These are phyloP conservation scores for Phytophthora hybrid DNA, from an alignment of 352 stramenopile species.

Conservation along the genomic window DNA sequence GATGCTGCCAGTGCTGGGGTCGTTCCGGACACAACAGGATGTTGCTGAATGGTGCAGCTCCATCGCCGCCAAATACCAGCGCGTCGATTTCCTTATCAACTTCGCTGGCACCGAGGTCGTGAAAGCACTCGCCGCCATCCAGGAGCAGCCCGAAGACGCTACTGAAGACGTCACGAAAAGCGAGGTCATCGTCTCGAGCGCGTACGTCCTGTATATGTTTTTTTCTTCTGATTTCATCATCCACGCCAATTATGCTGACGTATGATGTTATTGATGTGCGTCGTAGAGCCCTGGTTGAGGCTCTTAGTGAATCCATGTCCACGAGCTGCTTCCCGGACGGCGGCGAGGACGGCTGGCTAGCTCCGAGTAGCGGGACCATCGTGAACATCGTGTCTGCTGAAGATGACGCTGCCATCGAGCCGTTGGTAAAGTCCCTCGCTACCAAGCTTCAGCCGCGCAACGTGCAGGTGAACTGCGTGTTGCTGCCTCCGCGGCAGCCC, in stretches of 20 bases:
- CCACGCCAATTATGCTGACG: neutral
- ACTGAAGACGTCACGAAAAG: conserved; percentile 12
- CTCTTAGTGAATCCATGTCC: conserved; percentile 36
- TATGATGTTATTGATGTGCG: conserved; percentile 13
- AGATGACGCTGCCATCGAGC: conserved; percentile 40
- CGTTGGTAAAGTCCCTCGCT: conserved; percentile 52
- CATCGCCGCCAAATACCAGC: conserved; percentile 64
- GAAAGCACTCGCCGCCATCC: conserved; percentile 1
- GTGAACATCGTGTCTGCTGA: conserved; percentile 29
- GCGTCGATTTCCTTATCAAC: conserved; percentile 78
- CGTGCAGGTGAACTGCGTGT: conserved; percentile 67
- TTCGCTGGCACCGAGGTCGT: conserved; percentile 48
- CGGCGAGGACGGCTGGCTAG: conserved; percentile 25
- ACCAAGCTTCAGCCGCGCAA: conserved; percentile 48
- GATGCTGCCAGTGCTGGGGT: conserved; percentile 64
- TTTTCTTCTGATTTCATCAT: neutral
- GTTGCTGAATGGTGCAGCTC: conserved; percentile 69
- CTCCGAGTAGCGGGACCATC: conserved; percentile 33
- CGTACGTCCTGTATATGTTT: conserved; percentile 20
- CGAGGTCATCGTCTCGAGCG: conserved; percentile 21
- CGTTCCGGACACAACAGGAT: conserved; percentile 54
- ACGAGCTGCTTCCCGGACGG: conserved; percentile 39
- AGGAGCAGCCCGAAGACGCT: conserved; percentile 10
- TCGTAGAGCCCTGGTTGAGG: conserved; percentile 36
- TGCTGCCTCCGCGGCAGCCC: conserved; percentile 35